Percentiles rank a stretch among this genome's conserved stretches.
Conservation (phyloP, 495 filamentous ascomycete genomes). For the Opeltia flavorubescens region DNA sequence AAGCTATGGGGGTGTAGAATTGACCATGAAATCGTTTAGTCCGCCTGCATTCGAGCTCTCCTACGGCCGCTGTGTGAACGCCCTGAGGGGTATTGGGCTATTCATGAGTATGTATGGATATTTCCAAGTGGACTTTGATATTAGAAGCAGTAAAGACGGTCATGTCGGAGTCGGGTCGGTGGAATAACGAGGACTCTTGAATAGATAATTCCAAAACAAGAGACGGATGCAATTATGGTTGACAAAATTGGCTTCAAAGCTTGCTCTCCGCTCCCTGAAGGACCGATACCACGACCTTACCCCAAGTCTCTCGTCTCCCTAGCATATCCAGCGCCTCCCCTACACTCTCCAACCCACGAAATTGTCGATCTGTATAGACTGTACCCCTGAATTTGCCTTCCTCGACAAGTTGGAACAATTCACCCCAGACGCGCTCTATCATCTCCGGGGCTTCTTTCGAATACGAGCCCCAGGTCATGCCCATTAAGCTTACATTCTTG, state of each 20-base stretch:
- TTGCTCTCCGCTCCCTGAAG: slow-evolving; percentile 50
- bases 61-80: neutral
- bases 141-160: neutral
- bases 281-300: slow-evolving; percentile 86
- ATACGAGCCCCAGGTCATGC: slow-evolving; percentile 87
- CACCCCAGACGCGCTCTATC: slow-evolving; percentile 63
- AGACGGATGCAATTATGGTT: too few species aligned
- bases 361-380: slow-evolving; percentile 67
- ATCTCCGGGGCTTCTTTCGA: slow-evolving; percentile 55
- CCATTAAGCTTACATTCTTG: slow-evolving; percentile 87
- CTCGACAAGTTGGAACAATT: slow-evolving; percentile 60
- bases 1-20: neutral
- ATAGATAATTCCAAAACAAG: too few species aligned
- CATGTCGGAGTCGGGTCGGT: neutral
- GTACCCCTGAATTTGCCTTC: slow-evolving; percentile 71
- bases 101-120: neutral
- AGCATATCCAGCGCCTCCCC: slow-evolving; percentile 62
- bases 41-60: neutral
- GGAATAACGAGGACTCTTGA: too few species aligned
- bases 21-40: neutral
- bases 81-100: neutral
- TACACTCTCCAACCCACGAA: slow-evolving; percentile 68
- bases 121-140: neutral
- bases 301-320: slow-evolving; percentile 76
- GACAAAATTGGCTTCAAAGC: slow-evolving; percentile 19